Conservation (phyloP, 129 eudicot genomes). For the Deinandra increscens region DNA sequence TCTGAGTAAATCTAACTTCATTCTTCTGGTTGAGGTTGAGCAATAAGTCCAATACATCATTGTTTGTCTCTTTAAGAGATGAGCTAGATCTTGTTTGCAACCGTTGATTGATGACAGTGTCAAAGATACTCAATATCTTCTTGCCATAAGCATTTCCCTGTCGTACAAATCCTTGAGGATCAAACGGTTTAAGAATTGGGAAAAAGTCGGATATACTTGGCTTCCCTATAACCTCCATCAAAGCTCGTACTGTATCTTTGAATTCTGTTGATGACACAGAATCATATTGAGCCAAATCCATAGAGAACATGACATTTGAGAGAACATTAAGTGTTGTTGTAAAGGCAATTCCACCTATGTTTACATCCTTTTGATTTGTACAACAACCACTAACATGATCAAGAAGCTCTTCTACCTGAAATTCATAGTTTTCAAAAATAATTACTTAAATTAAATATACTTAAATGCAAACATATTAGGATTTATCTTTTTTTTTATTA, state of each 20-base stretch:
- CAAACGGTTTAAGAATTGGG: constrained; percentile 36
- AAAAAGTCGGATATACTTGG: constrained; percentile 44
- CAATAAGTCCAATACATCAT: constrained; percentile 20
- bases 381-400: constrained; percentile 30
- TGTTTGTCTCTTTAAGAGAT: neutral
- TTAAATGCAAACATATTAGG: too few species aligned
- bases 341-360: constrained; percentile 41
- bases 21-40: constrained; percentile 8
- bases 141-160: neutral
- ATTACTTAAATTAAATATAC: too few species aligned
- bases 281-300: constrained; percentile 32
- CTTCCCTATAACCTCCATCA: constrained; percentile 27
- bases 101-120: neutral
- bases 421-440: too few species aligned
- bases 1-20: neutral
- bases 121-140: constrained; percentile 12
- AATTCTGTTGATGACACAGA: constrained; percentile 35
- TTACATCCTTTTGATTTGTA: constrained; percentile 13
- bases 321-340: constrained; percentile 45
- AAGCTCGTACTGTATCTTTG: constrained; percentile 28
- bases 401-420: constrained; percentile 19
- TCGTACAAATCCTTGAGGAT: constrained; percentile 32
- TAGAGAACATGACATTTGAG: constrained; percentile 49
- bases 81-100: constrained; percentile 17
- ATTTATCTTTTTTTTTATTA: too few species aligned